These are phyloP conservation scores for Pseudomonodictys pantanalensis DNA, from an alignment of 495 filamentous ascomycete species.

Conservation along the genomic window DNA sequence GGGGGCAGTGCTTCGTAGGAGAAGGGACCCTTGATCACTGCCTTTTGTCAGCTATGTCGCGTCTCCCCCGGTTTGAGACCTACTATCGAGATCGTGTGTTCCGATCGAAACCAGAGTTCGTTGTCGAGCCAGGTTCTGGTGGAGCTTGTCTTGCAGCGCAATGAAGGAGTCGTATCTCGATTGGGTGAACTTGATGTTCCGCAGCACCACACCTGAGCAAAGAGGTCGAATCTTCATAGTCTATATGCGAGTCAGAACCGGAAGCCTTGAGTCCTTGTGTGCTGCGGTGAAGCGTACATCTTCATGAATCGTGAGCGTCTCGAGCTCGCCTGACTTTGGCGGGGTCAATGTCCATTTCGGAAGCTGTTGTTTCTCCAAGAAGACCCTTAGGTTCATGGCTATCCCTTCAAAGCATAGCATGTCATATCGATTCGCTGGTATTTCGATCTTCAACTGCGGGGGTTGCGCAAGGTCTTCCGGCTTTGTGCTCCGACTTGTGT, in stretches of 20 bases:
- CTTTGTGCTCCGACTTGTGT: conserved; percentile 51
- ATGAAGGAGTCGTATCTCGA: conserved; percentile 97
- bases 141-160: conserved; percentile 92
- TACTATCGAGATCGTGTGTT: conserved; percentile 88
- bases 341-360: conserved; percentile 75
- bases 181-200: conserved; percentile 86
- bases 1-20: conserved; percentile 90
- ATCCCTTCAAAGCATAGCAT: conserved; percentile 99
- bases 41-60: conserved; percentile 1
- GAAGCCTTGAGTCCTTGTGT: not conserved
- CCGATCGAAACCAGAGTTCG: conserved; percentile 93
- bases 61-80: not conserved
- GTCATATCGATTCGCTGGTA: conserved; percentile 98
- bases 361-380: conserved; percentile 66
- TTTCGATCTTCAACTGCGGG: conserved; percentile 95
- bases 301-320: conserved; percentile 74
- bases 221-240: conserved; percentile 80
- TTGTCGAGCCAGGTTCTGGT: conserved; percentile 91
- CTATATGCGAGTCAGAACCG: conserved; percentile 41
- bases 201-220: conserved; percentile 80
- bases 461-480: conserved; percentile 41
- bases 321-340: conserved; percentile 67
- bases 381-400: conserved; percentile 91
- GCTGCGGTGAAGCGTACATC: conserved; percentile 52
- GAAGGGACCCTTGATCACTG: conserved; percentile 81